Conservation (phyloP, 371 early-diverging fungal species). For the Mortierella sp. region DNA sequence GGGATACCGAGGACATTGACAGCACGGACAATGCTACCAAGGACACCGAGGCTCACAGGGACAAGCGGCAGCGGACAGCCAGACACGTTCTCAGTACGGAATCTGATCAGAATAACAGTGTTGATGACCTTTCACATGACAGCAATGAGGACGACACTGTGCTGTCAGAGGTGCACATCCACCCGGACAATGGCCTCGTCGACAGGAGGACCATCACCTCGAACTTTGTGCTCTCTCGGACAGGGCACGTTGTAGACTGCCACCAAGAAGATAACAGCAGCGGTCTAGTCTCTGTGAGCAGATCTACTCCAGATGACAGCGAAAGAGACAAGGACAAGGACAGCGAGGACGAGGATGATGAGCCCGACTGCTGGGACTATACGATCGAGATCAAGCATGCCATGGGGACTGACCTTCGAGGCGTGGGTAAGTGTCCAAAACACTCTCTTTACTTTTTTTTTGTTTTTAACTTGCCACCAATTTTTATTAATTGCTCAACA, state of each 20-base stretch:
- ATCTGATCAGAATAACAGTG: neutral
- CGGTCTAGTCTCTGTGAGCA: neutral
- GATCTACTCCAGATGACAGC: neutral
- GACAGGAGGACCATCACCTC: conserved; percentile 30
- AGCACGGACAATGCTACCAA: neutral
- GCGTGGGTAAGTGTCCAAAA: conserved; percentile 28
- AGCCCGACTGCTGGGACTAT: conserved; percentile 20
- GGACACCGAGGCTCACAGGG: neutral
- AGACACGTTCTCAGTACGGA: neutral
- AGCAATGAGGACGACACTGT: conserved; percentile 32
- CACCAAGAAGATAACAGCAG: neutral
- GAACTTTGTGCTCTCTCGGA: conserved; percentile 10
- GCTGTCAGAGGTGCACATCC: conserved; percentile 46
- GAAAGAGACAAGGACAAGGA: neutral
- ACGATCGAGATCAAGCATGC: conserved; percentile 35
- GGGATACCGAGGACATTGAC: neutral
- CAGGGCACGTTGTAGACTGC: neutral
- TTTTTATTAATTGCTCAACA: neutral
- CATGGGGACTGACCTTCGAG: conserved; percentile 45
- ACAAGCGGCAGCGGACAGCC: neutral
- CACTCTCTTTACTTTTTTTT: neutral
- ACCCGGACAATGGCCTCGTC: conserved; percentile 40
- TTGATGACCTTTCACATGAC: neutral
- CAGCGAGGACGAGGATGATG: neutral
- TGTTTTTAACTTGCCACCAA: neutral